Conservation (phyloP, 2,329 filamentous ascomycete species). For the Cryphonectria naterciae region DNA sequence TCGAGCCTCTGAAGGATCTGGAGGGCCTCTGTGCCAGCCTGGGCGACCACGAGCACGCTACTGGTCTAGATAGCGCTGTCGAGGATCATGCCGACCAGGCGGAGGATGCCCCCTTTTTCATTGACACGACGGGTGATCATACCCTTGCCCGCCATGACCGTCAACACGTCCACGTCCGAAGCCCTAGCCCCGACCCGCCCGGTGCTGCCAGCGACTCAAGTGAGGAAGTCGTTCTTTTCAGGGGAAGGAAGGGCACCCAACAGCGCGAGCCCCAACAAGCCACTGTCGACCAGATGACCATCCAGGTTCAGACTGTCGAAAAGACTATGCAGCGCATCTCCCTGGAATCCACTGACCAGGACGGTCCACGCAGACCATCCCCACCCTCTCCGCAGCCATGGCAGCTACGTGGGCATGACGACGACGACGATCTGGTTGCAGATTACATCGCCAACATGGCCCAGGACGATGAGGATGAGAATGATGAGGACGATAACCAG, state of each 20-base stretch:
- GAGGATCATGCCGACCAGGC: conserved; percentile 16
- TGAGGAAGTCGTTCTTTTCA: conserved; percentile 74
- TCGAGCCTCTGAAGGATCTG: conserved; percentile 52
- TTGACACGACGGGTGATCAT: conserved; percentile 43
- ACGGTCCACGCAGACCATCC: not conserved
- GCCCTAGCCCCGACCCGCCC: conserved; percentile 31
- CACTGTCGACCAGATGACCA: conserved; percentile 35
- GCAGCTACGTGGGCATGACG: conserved; percentile 32
- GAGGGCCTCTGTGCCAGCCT: conserved; percentile 32
- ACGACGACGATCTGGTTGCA: conserved; percentile 60
- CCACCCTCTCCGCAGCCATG: conserved; percentile 14
- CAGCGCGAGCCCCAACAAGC: conserved; percentile 24
- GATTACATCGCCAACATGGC: conserved; percentile 75
- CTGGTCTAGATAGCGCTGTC: conserved; percentile 10
- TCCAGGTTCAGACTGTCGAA: conserved; percentile 27
- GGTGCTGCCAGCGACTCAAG: conserved; percentile 56
- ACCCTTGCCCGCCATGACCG: conserved; percentile 22
- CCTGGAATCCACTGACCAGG: conserved; percentile 13
- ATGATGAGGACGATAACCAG: conserved; percentile 35
- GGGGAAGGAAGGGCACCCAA: conserved; percentile 36
- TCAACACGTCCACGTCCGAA: conserved; percentile 28
- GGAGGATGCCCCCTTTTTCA: conserved; percentile 39
- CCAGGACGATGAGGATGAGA: conserved; percentile 35
- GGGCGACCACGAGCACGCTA: not conserved
- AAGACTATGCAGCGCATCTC: conserved; percentile 26